Conservation (phyloP, 768 basidiomycete species). For the Epithele typhae region DNA sequence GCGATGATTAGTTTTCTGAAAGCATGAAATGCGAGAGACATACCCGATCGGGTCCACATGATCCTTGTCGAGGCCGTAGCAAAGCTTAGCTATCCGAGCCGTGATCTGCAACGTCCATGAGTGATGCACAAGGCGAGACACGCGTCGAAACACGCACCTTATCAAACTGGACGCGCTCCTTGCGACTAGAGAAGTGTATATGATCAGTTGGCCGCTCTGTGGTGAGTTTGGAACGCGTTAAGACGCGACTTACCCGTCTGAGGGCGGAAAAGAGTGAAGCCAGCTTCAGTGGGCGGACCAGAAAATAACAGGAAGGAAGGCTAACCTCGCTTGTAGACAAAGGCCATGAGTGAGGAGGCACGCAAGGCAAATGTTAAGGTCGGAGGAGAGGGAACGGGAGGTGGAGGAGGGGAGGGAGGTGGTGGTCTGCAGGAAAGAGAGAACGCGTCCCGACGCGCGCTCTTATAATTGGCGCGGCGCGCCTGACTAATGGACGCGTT, state of each 20-base stretch:
- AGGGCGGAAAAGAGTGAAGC: conserved; percentile 9
- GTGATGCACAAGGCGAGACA: conserved; percentile 5
- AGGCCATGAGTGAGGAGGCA: conserved; percentile 35
- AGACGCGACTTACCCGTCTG: conserved; percentile 45
- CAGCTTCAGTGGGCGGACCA: conserved; percentile 6
- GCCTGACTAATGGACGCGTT: conserved; percentile 16
- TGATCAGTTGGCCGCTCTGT: conserved; percentile 9
- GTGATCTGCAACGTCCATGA: conserved; percentile 56
- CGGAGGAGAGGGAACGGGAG: conserved; percentile 4
- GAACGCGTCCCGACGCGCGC: conserved; percentile 20
- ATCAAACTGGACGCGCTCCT: conserved; percentile 91
- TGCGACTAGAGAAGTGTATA: conserved; percentile 48
- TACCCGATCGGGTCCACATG: conserved; percentile 93
- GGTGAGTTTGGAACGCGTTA: conserved; percentile 23
- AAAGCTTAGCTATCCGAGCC: conserved; percentile 82
- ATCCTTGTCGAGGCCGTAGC: conserved; percentile 91
- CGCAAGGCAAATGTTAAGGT: conserved; percentile 3
- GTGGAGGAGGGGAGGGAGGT: conserved; percentile 18
- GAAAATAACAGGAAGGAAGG: not conserved
- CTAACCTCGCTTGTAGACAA: conserved; percentile 57
- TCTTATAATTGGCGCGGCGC: conserved; percentile 19
- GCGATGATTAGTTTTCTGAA: not conserved
- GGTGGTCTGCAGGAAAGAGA: conserved; percentile 23
- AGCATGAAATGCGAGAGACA: conserved; percentile 25
- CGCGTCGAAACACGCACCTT: conserved; percentile 50